Percentiles rank a stretch among this genome's conserved stretches.
Conservation (phyloP, 2,329 filamentous ascomycete species). For the Fusarium sarcochroum region DNA sequence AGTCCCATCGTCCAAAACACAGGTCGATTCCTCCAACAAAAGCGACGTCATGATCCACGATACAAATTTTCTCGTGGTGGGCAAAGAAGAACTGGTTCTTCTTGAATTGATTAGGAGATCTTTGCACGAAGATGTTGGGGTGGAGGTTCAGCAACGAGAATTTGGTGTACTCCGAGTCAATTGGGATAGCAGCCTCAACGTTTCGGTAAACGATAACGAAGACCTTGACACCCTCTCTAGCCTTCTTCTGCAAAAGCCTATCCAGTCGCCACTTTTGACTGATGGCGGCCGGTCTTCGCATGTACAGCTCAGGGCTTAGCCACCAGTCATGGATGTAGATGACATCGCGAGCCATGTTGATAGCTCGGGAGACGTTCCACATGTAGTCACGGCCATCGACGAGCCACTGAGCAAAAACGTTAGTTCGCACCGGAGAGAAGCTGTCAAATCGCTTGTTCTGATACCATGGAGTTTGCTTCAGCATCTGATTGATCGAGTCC, state of each 20-base stretch:
- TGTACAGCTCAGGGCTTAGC: conserved; percentile 95
- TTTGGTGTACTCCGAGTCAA: conserved; percentile 98
- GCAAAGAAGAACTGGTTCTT: conserved; percentile 99
- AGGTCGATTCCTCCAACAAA: conserved; percentile 97
- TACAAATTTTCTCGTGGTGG: conserved; percentile 97
- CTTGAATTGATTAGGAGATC: conserved; percentile 97
- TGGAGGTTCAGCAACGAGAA: conserved; percentile 95
- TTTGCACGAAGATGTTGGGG: conserved; percentile 94
- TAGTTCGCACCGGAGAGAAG: conserved; percentile 89
- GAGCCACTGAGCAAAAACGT: conserved; percentile 94
- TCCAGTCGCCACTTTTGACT: conserved; percentile 99
- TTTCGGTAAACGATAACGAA: conserved; percentile 99
- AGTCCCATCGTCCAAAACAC: conserved; percentile 98
- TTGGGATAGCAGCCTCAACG: conserved; percentile 95
- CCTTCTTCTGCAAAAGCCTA: conserved; percentile 91
- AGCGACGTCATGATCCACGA: conserved; percentile 95
- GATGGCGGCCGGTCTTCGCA: conserved; percentile 92
- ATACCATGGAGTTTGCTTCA: conserved; percentile 85
- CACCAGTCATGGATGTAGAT: conserved; percentile 99
- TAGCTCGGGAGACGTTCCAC: conserved; percentile 98
- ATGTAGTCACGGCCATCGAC: conserved; percentile 98
- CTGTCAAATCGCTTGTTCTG: conserved; percentile 89
- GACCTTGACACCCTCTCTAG: conserved; percentile 94
- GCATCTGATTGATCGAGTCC: conserved; percentile 91
- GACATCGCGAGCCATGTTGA: conserved; percentile 96